Base-by-base conservation (phyloP, 805 yeast genomes). In the Kregervanrija pseudodelftensis region DNA sequence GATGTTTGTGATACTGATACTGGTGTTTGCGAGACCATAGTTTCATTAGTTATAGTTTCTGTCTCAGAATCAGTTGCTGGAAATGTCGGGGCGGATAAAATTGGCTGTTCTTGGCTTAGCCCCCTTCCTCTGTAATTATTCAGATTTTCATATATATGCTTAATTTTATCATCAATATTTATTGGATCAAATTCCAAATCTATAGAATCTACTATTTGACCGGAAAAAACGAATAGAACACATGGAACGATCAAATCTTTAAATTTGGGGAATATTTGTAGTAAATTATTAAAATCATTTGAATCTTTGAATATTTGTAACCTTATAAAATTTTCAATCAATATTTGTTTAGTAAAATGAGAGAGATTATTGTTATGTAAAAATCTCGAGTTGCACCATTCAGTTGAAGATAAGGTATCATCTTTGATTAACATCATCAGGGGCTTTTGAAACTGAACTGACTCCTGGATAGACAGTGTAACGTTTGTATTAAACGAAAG, bases 241-340 rank as follows among this genome's bases (percentile, higher is more conserved):
- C 85, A 71, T 1, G 90, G 90, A 3, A 72, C 67, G 0, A 53
- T 55, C 8, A 72, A 64, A 13, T 68, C 62, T 2, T 39, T 42
- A 38, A 53, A 56, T 11, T 52, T 53, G 1, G 79, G 79, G 49
- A 79, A 80, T n/a, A 82, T 64, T 49, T 78, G 80, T 33, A 69
- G 64, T 53, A 83, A 80, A 50, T 66, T 65, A 1, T 48, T 54
- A 47, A 67, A 79, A 47, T 78, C 77, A 0, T 56, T 53, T 1
- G 79, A 61, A 3, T 63, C 72, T 39, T 67, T 62, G 1, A 56
- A 33, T 16, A 80, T 55, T 46, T 64, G 59, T 30, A 80, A 56
- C 35, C 72, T 65, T 2, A 79, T 64, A n/a, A 67, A 64, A 5
- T 66, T 58, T 8, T 49, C 40, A 16, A 28, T 2, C 36, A 51